A percentile compares a stretch with the other conserved stretches of the same genome.
phyloP scores from a whole-genome alignment of 768 basidiomycete species.

The Coprinopsis cinerea region DNA sequence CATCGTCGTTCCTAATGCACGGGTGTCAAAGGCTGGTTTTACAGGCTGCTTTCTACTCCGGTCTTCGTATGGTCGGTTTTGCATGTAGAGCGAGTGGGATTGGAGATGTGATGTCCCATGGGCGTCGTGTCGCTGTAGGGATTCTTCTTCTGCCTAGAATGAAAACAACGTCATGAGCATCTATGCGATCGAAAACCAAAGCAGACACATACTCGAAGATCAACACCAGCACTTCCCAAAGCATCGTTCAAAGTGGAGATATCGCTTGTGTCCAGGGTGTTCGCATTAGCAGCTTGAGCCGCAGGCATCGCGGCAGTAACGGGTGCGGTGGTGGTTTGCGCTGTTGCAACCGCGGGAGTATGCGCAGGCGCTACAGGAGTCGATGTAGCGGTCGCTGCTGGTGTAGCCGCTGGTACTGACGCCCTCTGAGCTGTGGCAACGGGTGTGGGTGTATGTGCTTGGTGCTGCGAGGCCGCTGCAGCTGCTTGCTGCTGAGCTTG shows the following conservation, averaged over 20 bases:
- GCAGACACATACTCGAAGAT: slow-evolving; percentile 55
- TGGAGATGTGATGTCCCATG: slow-evolving; percentile 17
- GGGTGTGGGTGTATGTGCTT: slow-evolving; percentile 6
- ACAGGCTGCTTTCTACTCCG: slow-evolving; percentile 71
- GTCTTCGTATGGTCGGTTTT: slow-evolving; percentile 69
- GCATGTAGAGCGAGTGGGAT: slow-evolving; percentile 30
- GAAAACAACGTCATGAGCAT: neutral
- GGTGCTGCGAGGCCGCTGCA: neutral
- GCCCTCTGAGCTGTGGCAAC: slow-evolving; percentile 3
- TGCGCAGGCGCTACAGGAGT: slow-evolving; percentile 3
- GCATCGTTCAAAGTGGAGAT: slow-evolving; percentile 80
- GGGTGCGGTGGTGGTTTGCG: slow-evolving; percentile 13
- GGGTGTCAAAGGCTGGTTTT: slow-evolving; percentile 64
- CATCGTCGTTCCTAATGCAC: slow-evolving; percentile 60
- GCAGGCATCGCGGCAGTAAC: slow-evolving; percentile 20
- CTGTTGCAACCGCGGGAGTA: slow-evolving; percentile 8
- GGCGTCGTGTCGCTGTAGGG: slow-evolving; percentile 60
- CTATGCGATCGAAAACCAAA: neutral
- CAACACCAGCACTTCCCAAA: slow-evolving; percentile 81
- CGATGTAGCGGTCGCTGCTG: slow-evolving; percentile 8
- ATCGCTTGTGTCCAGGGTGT: slow-evolving; percentile 55
- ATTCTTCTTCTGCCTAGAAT: slow-evolving; percentile 78
- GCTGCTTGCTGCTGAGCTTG: slow-evolving; percentile 1
- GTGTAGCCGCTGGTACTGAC: neutral
- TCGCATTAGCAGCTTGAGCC: slow-evolving; percentile 18